Conservation (phyloP, 1,284 basidiomycete species). For the Sporisorium graminicola region DNA sequence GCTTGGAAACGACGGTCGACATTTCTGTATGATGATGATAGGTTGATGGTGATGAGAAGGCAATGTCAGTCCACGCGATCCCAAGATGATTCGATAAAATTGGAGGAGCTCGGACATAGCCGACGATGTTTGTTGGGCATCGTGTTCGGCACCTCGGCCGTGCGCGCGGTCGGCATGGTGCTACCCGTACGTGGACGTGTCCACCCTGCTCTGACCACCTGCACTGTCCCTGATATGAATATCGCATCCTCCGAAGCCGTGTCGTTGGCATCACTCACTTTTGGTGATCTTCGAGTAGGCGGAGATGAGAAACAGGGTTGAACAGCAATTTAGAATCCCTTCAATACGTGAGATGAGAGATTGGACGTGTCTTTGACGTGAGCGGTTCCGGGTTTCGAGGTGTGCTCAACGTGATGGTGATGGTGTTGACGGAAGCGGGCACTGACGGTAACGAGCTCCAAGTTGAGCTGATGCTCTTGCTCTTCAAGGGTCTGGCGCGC, state of each 20-base stretch:
- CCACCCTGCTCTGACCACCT: background rate
- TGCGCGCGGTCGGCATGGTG: background rate
- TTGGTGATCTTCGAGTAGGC: background rate
- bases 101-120: slow-evolving; percentile 10
- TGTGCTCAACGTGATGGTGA: background rate
- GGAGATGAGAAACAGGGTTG: too few species aligned
- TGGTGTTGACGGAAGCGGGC: slow-evolving; percentile 1
- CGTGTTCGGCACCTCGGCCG: background rate
- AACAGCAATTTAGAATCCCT: background rate
- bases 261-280: background rate
- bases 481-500: slow-evolving; percentile 20
- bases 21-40: slow-evolving; percentile 11
- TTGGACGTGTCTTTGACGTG: background rate
- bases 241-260: background rate
- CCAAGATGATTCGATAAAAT: background rate
- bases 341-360: background rate
- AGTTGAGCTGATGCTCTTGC: background rate
- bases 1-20: slow-evolving; percentile 45
- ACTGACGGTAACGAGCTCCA: background rate
- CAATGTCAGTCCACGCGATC: slow-evolving; percentile 1
- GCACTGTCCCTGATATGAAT: too few species aligned
- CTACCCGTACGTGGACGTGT: background rate
- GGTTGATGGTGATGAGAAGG: slow-evolving; percentile 1
- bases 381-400: background rate
- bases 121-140: background rate